Evolutionary conservation across 139 green algal species (phyloP).

Genomic region (Tetraselmis chui): DNA sequence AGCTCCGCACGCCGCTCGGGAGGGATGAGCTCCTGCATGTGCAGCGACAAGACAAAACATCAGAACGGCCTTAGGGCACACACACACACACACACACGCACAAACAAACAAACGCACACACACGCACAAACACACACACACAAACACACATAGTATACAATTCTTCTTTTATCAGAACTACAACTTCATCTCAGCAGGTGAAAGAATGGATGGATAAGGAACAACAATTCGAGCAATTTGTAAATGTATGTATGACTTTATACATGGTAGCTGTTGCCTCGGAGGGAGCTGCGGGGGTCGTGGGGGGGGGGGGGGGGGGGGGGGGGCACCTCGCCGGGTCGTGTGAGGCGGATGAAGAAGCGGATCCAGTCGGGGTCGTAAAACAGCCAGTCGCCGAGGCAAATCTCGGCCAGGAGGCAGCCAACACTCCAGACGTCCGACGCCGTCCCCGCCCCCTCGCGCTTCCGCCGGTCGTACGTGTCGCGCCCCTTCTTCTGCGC

Average conservation of each 20-base stretch:
- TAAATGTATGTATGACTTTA: background rate
- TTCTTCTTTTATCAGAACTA: too few species aligned
- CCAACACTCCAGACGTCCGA: constrained; percentile 78
- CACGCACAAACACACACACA: too few species aligned
- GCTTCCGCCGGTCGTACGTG: constrained; percentile 30
- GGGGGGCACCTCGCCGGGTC: background rate
- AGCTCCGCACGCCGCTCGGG: background rate
- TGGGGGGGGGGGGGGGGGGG: constrained; percentile 12
- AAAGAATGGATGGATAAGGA: too few species aligned
- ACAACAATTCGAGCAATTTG: too few species aligned
- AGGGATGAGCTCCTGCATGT: constrained; percentile 16
- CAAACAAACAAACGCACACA: too few species aligned
- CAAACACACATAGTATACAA: too few species aligned
- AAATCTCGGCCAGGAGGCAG: constrained; percentile 77
- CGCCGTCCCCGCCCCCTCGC: constrained; percentile 45
- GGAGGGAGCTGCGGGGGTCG: too few species aligned
- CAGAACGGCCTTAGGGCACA: too few species aligned
- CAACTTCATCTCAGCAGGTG: too few species aligned
- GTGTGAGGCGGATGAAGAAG: constrained; percentile 53
- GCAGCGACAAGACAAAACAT: too few species aligned
- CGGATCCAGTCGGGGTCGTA: constrained; percentile 53
- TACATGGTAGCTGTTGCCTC: too few species aligned
- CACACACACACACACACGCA: too few species aligned
- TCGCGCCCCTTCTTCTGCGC: constrained; percentile 10
- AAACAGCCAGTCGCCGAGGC: constrained; percentile 62